Conservation (phyloP, 2,329 filamentous ascomycete species). For the Alternaria metachromatica region DNA sequence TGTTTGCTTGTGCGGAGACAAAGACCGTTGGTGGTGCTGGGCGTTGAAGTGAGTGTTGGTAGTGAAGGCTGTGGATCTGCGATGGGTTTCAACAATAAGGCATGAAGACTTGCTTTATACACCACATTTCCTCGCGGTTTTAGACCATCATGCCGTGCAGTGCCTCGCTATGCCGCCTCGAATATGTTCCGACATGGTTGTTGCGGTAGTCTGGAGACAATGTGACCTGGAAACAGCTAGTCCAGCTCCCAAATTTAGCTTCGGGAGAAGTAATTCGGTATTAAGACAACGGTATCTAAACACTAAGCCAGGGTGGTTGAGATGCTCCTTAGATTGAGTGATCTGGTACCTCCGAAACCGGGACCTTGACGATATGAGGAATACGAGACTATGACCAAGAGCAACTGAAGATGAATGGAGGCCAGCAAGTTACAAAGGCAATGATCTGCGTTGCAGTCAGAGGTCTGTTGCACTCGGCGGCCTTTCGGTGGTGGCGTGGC, state of each 20-base stretch:
- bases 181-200: neutral
- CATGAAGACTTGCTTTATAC: conserved; percentile 34
- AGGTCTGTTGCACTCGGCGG: neutral
- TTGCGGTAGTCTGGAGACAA: conserved; percentile 12
- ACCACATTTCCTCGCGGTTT: conserved; percentile 3
- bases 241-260: conserved; percentile 31
- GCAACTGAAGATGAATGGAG: neutral
- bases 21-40: conserved; percentile 5
- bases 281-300: conserved; percentile 28
- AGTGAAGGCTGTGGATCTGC: conserved; percentile 33
- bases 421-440: neutral
- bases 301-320: conserved; percentile 19
- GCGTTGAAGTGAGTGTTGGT: conserved; percentile 14
- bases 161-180: conserved; percentile 22
- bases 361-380: conserved; percentile 8
- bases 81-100: conserved; percentile 28
- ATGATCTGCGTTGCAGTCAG: conserved; percentile 14
- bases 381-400: conserved; percentile 29
- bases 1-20: conserved; percentile 20
- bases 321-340: conserved; percentile 32
- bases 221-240: conserved; percentile 26
- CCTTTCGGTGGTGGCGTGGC: conserved; percentile 7
- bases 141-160: conserved; percentile 5
- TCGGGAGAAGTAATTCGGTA: conserved; percentile 21
- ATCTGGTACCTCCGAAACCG: conserved; percentile 18